Evolutionary conservation across 2,329 filamentous ascomycete genomes (phyloP), one percentile per base, ranked within the genome.

Genomic region (Paracorniculantispora psalliotae): DNA sequence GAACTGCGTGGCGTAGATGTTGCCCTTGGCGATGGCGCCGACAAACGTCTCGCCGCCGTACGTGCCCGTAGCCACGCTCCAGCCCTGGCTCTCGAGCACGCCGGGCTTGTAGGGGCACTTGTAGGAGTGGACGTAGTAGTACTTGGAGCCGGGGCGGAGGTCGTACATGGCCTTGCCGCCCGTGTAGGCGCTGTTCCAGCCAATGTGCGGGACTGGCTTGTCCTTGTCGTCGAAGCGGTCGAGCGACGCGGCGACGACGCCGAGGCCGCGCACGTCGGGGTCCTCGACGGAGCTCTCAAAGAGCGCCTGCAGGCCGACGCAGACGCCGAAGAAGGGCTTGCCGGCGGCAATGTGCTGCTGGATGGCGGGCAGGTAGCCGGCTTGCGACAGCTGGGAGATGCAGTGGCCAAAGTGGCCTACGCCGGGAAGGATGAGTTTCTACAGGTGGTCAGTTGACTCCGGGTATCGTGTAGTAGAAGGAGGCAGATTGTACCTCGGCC

Each of bases 321-420:
- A 99, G 69, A 99, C 96, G 52, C 90, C 92, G 88, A 99, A 96
- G 71, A 99, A 97, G 15, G 93, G 92, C 75, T 97, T 97, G n/a
- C 92, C 92, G 15, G 89, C 83, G 55, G 86, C 81, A 67, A 99
- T 92, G 77, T 97, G 92, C 64, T 86, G 81, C 65, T 81, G 85
- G 64, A 99, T 88, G 10, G 92, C 90, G 61, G 91, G 89, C 57
- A 93, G 79, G 75, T 92, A 99, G 63, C 90, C 91, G 39, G 91
- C 91, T 44, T 86, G 82, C 17, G 87, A 80, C 65, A 99, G 86
- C 71, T 96, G 92, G 28, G 85, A 86, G 64, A 97, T 80, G 74
- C 94, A 99, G 79, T 99, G 92, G 62, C 94, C 94, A 69, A 97
- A 99, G 80, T 99, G 93, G 67, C 94, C 94, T 63, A 99, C 94